Conservation (phyloP, 2,329 filamentous ascomycete species). For the Pseudogymnoascus sp. region DNA sequence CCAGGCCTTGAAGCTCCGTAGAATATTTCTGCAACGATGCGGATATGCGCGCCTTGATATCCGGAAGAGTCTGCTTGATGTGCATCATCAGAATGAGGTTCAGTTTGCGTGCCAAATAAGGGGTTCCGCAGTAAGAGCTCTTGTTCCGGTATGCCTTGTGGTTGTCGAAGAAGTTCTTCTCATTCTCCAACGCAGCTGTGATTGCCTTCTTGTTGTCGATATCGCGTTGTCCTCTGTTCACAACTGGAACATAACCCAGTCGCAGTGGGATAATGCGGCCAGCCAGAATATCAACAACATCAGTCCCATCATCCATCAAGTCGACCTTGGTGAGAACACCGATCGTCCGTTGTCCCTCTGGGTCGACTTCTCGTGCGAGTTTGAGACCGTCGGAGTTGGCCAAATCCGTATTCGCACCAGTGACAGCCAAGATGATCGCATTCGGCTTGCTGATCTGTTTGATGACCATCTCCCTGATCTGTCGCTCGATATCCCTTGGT, state of each 20-base stretch:
- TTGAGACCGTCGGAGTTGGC: slow-evolving; percentile 98
- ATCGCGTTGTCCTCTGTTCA: slow-evolving; percentile 94
- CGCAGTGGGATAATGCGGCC: slow-evolving; percentile 93
- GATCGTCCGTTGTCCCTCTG: slow-evolving; percentile 94
- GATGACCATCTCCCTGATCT: slow-evolving; percentile 96
- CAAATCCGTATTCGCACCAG: slow-evolving; percentile 93
- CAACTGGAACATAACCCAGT: slow-evolving; percentile 91
- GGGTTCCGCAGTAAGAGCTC: slow-evolving; percentile 95
- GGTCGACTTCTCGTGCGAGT: slow-evolving; percentile 91
- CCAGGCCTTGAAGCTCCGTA: slow-evolving; percentile 70
- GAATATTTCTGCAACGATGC: slow-evolving; percentile 89
- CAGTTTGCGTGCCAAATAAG: slow-evolving; percentile 90
- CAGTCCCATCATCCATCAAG: slow-evolving; percentile 96
- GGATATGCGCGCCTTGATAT: slow-evolving; percentile 96
- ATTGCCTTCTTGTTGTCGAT: slow-evolving; percentile 98
- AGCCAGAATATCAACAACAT: slow-evolving; percentile 96
- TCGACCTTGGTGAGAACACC: slow-evolving; percentile 98
- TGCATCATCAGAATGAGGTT: slow-evolving; percentile 99
- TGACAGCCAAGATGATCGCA: slow-evolving; percentile 94
- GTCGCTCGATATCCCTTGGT: slow-evolving; percentile 89
- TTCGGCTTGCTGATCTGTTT: slow-evolving; percentile 99
- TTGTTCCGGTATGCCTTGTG: slow-evolving; percentile 99
- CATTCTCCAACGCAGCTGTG: slow-evolving; percentile 78
- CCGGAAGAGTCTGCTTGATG: slow-evolving; percentile 97
- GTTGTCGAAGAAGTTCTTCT: slow-evolving; percentile 96